phyloP scores from a whole-genome alignment of 306 rosid species.

The Spatholobus suberectus region DNA sequence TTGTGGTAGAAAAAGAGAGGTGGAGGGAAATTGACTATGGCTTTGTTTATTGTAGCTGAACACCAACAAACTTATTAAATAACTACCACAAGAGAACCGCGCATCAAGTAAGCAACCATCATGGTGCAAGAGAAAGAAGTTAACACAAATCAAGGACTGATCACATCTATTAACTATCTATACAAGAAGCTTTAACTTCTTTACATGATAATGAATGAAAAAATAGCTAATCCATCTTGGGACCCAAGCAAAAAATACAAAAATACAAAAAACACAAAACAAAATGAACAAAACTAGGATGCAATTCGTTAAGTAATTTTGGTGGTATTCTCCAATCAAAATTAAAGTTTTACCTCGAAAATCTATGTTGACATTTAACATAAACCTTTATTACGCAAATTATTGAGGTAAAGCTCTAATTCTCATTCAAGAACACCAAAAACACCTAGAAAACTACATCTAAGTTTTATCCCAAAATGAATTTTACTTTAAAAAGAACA shows the following conservation, averaged over 20 bases:
- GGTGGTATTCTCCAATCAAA: neutral
- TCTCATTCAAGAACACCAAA: neutral
- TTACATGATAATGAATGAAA: constrained; percentile 72
- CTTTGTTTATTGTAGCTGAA: too few relatives aligned
- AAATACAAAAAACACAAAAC: neutral
- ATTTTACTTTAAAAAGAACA: neutral
- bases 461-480: neutral
- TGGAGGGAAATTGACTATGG: too few relatives aligned
- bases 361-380: neutral
- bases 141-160: neutral
- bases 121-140: neutral
- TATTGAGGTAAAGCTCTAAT: neutral
- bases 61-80: too few relatives aligned
- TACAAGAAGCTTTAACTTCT: constrained; percentile 47
- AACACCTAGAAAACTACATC: neutral
- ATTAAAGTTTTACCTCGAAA: neutral
- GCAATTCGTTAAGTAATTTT: neutral
- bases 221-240: constrained; percentile 53
- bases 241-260: neutral
- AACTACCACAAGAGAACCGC: neutral
- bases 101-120: neutral
- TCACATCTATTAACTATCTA: constrained; percentile 40
- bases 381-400: neutral
- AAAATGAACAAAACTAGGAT: neutral
- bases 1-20: neutral